Evolutionary conservation across 2,329 filamentous ascomycete genomes (phyloP), one percentile per base, ranked within the genome.

Genomic region (Coniochaeta sp.): DNA sequence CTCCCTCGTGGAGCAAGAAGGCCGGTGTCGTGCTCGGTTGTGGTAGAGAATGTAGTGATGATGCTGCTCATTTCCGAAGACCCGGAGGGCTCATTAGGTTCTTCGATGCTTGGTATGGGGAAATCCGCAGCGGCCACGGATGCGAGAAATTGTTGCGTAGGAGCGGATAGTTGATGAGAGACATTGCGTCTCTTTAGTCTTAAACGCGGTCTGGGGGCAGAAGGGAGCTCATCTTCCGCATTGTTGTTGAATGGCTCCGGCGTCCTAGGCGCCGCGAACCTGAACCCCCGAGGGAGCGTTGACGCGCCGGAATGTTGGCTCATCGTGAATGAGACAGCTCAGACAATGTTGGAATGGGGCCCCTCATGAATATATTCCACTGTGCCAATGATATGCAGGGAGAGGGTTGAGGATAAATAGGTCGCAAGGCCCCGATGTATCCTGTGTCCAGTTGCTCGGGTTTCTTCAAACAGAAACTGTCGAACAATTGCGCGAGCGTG

Each of bases 61-160:
- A 28, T 48, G 26, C 26, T 48, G 14, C 12, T 48, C 24, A 48
- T 48, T 31, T 48, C 45, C 45, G 45, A 13, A 3, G 45, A n/a
- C 28, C 45, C 45, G 18, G 26, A 48, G 27, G 51, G 55, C 27
- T 54, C 51, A 35, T 73, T 70, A 49, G 79, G 75, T 55, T 78
- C 72, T 64, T 86, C 82, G 52, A 86, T 83, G 63, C 81, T 85
- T 13, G 81, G 82, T 49, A 86, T 77, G 22, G 82, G 80, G 4
- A 83, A 70, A 61, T 86, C 82, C 54, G 81, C 82, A 16, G 81
- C 81, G 42, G 80, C 82, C 52, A 86, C 82, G 4, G 81, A 85
- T 3, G 81, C 82, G n/a, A 86, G 74, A 60, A 86, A 86, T 49
- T 85, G 80, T 60, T 83, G 74, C 1, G 82, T 85, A 2, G 82